phyloP scores from a whole-genome alignment of 2,329 filamentous ascomycete species.

The Hypomyces rosellus region DNA sequence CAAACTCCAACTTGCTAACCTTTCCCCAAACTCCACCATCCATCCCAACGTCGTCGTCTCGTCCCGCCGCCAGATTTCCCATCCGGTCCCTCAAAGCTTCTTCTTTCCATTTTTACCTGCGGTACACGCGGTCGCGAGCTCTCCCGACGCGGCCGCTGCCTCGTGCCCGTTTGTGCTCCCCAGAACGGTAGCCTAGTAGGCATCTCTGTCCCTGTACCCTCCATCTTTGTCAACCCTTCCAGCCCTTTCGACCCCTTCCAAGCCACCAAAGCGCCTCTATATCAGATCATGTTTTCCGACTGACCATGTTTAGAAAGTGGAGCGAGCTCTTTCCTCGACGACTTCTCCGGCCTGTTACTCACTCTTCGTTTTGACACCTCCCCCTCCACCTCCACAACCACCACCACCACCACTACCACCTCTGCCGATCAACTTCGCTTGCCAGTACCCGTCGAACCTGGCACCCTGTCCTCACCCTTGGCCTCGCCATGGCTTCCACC shows the following conservation, averaged over 20 bases:
- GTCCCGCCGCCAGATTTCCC: slow-evolving; percentile 20
- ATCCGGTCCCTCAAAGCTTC: slow-evolving; percentile 14
- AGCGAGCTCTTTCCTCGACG: slow-evolving; percentile 1
- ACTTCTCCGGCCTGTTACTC: slow-evolving; percentile 3
- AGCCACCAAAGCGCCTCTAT: slow-evolving; percentile 11
- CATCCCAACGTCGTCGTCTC: slow-evolving; percentile 23
- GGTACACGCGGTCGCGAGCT: slow-evolving; percentile 26
- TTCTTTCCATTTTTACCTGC: slow-evolving; percentile 17
- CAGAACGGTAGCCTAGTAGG: slow-evolving; percentile 14
- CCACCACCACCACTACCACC: slow-evolving; percentile 1
- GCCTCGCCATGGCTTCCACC: slow-evolving; percentile 64
- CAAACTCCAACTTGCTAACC: background rate
- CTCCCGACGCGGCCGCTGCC: slow-evolving; percentile 18
- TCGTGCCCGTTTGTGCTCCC: slow-evolving; percentile 16
- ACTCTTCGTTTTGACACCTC: slow-evolving; percentile 3
- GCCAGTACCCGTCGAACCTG: background rate
- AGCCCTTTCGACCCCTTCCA: background rate
- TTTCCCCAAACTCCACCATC: slow-evolving; percentile 19
- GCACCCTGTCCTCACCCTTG: background rate
- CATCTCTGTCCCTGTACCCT: slow-evolving; percentile 4
- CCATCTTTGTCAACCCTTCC: slow-evolving; percentile 4
- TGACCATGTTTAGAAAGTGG: slow-evolving; percentile 17
- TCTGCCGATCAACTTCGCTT: slow-evolving; percentile 12
- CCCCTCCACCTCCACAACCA: no score
- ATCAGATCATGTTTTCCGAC: slow-evolving; percentile 12